Conservation (phyloP, 106 monocot species). For the Hemerocallis citrina region DNA sequence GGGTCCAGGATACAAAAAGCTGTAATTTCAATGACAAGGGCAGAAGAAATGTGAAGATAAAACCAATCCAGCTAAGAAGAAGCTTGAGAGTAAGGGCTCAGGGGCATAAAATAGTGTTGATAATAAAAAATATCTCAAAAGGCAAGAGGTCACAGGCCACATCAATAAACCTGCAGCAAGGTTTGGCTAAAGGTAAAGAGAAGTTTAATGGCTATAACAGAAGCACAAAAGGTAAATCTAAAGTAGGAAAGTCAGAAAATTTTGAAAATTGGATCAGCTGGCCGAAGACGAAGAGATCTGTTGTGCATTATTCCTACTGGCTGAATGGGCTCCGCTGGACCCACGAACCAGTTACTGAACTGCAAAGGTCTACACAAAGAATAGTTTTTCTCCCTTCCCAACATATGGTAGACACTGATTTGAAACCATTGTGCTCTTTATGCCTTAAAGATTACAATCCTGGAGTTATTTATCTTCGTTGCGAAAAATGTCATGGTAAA, state of each 20-base stretch:
- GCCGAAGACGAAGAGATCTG: slow-evolving; percentile 59
- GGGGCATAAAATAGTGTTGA: slow-evolving; percentile 6
- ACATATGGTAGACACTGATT: slow-evolving; percentile 3
- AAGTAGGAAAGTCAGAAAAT: slow-evolving; percentile 5
- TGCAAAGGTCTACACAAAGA: slow-evolving; percentile 29
- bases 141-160: slow-evolving; percentile 10
- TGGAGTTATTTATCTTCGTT: slow-evolving; percentile 53
- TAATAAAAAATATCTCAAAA: slow-evolving; percentile 17
- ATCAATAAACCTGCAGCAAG: slow-evolving; percentile 14
- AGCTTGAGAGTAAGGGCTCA: slow-evolving; percentile 13
- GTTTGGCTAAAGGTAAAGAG: background rate
- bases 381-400: slow-evolving; percentile 48
- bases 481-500: slow-evolving; percentile 81
- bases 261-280: slow-evolving; percentile 19
- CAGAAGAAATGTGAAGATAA: slow-evolving; percentile 1
- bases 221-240: slow-evolving; percentile 16
- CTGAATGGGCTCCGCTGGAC: slow-evolving; percentile 75
- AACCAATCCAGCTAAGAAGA: background rate
- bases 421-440: slow-evolving; percentile 43
- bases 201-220: slow-evolving; percentile 11
- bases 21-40: background rate
- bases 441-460: slow-evolving; percentile 50
- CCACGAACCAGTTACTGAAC: slow-evolving; percentile 32
- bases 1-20: background rate
- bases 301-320: slow-evolving; percentile 60